These are phyloP conservation scores for Dictyostelium intermedium DNA, from an alignment of 78 protist genomes.

Conservation along the genomic window DNA sequence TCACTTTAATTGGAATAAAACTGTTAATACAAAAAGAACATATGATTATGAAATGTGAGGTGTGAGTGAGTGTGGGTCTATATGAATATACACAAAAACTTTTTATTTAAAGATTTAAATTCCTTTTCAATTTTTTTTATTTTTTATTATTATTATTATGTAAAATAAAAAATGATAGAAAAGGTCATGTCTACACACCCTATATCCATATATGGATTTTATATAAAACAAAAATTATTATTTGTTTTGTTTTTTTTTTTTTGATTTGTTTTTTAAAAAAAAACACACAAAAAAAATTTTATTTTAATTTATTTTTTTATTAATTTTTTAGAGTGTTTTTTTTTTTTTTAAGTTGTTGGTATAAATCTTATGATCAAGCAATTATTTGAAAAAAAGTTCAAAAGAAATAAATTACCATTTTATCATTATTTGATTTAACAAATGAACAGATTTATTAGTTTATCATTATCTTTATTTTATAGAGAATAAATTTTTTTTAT, in stretches of 20 bases:
- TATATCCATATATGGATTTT: not conserved
- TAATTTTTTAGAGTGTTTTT: not conserved
- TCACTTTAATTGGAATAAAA: not conserved
- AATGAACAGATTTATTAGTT: not conserved
- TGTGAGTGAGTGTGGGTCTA: not conserved
- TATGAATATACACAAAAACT: not conserved
- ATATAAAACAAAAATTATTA: not conserved
- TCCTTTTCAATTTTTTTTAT: not conserved
- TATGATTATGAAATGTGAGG: not conserved
- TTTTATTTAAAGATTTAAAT: not conserved
- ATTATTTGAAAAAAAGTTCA: not conserved
- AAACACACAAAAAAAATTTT: not conserved
- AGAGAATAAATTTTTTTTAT: not conserved
- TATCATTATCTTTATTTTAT: not conserved
- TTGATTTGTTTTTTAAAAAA: not conserved
- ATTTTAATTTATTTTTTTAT: not conserved
- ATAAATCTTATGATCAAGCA: not conserved
- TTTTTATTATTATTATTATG: not conserved
- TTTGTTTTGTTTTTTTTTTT: too few species aligned
- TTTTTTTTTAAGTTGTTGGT: not conserved
- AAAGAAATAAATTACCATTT: conserved; percentile 4
- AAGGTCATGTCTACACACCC: not conserved
- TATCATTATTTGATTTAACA: not conserved
- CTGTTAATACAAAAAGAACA: not conserved
- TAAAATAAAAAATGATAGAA: not conserved